These are phyloP conservation scores for Macrotyloma uniflorum DNA, from an alignment of 306 rosid species.

Conservation along the genomic window DNA sequence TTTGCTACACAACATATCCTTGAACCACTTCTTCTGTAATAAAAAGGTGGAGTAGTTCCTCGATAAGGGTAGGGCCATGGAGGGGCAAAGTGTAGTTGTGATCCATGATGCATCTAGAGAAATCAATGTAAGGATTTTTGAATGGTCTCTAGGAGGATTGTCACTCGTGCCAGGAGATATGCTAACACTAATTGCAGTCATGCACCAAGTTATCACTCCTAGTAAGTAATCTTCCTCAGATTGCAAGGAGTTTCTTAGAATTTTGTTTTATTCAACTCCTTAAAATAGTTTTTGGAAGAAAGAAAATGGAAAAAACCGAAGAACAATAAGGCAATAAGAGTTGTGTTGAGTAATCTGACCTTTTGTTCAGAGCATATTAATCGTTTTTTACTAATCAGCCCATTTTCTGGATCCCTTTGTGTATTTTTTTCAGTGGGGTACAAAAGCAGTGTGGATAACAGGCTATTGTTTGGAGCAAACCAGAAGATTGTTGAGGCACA, in stretches of 20 bases:
- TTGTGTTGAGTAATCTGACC: neutral
- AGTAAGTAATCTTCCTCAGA: conserved; percentile 58
- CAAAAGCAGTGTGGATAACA: conserved; percentile 52
- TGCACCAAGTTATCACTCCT: conserved; percentile 67
- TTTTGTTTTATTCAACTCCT: conserved; percentile 2
- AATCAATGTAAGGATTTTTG: conserved; percentile 47
- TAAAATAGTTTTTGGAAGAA: neutral
- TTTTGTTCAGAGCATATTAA: neutral
- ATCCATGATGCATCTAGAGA: conserved; percentile 67
- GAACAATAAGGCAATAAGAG: neutral
- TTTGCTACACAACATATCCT: neutral
- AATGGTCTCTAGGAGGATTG: conserved; percentile 54
- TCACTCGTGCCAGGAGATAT: conserved; percentile 63
- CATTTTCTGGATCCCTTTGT: neutral
- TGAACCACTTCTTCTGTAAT: neutral
- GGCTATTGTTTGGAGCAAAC: conserved; percentile 54
- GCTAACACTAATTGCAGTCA: conserved; percentile 62
- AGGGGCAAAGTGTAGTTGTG: conserved; percentile 59
- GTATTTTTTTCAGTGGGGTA: conserved; percentile 62
- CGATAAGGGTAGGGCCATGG: conserved; percentile 31
- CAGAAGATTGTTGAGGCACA: conserved; percentile 48
- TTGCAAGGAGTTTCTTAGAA: conserved; percentile 43
- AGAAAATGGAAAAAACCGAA: neutral
- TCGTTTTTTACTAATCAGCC: conserved; percentile 9
- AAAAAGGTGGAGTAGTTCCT: neutral